Evolutionary conservation across 768 basidiomycete genomes (phyloP), one percentile per base, ranked within the genome.

Genomic region (Amanita rimosa): DNA sequence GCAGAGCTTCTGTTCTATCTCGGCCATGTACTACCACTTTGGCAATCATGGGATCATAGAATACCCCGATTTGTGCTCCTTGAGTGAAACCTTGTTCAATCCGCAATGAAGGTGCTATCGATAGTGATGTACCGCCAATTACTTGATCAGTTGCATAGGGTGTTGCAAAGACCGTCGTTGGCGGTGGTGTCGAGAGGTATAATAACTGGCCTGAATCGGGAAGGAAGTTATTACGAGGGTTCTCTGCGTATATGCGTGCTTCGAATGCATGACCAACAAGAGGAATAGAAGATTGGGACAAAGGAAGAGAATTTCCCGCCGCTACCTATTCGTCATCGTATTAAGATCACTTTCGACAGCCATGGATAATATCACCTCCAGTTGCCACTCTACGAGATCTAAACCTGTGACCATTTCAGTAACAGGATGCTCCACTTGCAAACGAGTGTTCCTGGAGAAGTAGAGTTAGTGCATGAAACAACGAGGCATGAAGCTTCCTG

Each of bases 371-470:
- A 19, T 41, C 58, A 82, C 88, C 70, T 90, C 84, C 17, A 96
- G 70, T 60, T 97, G 93, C 92, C 92, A 95, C 65, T 95, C 85
- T 6, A 97, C 93, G 4, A 97, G 79, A 58, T 97, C 93, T 21
- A 92, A 72, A 1, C 91, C 90, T 1, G 93, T 96, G 44, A 96
- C 79, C 84, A 94, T 94, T 65, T 94, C 92, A 0, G 92, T 93
- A 24, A 95, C 87, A 11, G 91, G 91, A 61, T 94, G 92, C 57
- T 94, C 89, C 26, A 90, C 87, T 65, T 91, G 89, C 37, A 90
- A 60, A 33, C 87, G 74, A 9, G 87, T 89, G 56, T 90, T 90
- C 87, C 85, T 88, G 36, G 45, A 44, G 26, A 45, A 24, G 21
- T 13, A 9, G 19, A 22, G n/a, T 55, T 31, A 54, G 40, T 45